Base-by-base conservation (phyloP, 352 stramenopile species). In the Phytophthora podocarpi region DNA sequence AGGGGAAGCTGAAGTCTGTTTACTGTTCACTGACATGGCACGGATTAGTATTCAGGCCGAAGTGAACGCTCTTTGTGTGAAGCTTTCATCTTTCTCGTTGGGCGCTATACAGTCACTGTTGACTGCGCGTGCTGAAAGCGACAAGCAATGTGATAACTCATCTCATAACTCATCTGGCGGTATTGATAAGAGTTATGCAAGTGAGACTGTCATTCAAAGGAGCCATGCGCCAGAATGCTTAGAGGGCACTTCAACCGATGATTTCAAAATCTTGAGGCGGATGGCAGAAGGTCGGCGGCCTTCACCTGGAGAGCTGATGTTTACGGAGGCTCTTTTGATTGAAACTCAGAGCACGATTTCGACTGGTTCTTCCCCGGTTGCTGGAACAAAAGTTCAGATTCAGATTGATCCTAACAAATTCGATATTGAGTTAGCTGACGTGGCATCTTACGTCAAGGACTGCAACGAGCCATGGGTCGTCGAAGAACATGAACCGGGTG, bases 321-420 rank as follows among this genome's bases (percentile, higher is more conserved):
- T 92, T 34, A 75, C 78, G 1, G 80, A 93, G 45, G 46, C 67
- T 18, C 69, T 93, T 4, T 65, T 84, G 18, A 85, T 93, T 41
- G 82, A 93, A 64, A 93, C 80, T 1, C 64, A 69, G 32, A 82
- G 47, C 23, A 27, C 39, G 21, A 46, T 64, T 42, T 60, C 58
- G 34, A 37, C 28, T 47, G 30, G 12, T 15, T 32, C 60, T 35
- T 21, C 47, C 8, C 48, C 53, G 5, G 36, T 63, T 56, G 40
- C 18, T 30, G 27, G 23, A 12, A 37, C 30, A 4, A 73, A 63
- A 15, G 31, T 65, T 42, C 52, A 68, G 2, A 67, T 76, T 45
- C 42, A 65, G 20, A 49, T 71, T 35, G 61, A 73, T 4, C 39
- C 63, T 9, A 71, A 63, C 37, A 62, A 32, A 48, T 71, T 58